A percentile compares a stretch with the other conserved stretches of the same genome.
Conservation (phyloP, 495 filamentous ascomycete species). For the Chlorociboria aeruginascens region DNA sequence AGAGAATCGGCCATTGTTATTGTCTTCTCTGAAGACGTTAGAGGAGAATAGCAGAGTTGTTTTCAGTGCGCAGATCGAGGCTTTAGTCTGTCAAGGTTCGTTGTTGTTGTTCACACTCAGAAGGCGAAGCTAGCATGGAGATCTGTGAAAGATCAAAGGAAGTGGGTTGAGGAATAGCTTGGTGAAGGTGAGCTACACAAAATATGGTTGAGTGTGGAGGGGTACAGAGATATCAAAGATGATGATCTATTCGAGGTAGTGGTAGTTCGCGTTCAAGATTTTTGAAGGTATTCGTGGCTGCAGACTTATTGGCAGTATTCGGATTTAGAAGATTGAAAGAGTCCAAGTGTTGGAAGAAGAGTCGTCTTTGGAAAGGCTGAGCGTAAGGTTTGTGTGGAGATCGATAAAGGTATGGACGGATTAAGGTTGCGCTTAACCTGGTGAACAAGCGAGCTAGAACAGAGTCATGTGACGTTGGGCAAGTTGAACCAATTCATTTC, state of each 20-base stretch:
- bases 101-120: neutral
- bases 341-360: neutral
- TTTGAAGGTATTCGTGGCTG: neutral
- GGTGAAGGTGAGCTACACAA: conserved; percentile 1
- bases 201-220: conserved; percentile 3
- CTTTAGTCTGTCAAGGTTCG: neutral
- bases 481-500: too few relatives aligned
- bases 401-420: neutral
- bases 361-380: neutral
- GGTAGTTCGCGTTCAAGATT: neutral
- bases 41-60: neutral
- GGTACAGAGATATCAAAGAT: conserved; percentile 1
- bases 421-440: too few relatives aligned
- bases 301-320: conserved; percentile 1
- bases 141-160: neutral
- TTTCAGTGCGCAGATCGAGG: neutral
- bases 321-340: conserved; percentile 1
- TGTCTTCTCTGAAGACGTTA: neutral
- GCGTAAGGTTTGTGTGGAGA: conserved; percentile 4
- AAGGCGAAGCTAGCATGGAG: conserved; percentile 1
- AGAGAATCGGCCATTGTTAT: conserved; percentile 31
- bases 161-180: neutral
- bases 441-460: too few relatives aligned
- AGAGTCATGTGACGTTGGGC: too few relatives aligned
- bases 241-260: neutral